Conservation (phyloP, 148 eudicot genomes). For the Camellia sinensis region DNA sequence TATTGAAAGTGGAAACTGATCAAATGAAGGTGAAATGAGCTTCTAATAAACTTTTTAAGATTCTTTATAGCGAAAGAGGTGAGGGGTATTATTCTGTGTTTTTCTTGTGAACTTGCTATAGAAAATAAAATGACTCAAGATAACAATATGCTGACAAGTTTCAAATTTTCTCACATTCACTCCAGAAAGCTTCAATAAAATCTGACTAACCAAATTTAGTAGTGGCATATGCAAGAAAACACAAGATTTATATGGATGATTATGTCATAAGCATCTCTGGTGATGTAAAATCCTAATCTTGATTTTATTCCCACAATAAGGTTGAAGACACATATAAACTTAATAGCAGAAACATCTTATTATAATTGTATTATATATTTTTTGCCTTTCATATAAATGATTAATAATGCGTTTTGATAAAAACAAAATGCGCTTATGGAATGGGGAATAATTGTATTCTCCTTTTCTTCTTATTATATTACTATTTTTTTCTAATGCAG, state of each 20-base stretch:
- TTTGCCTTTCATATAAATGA: no score
- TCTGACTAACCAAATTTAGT: background rate
- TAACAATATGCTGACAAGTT: background rate
- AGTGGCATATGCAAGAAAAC: background rate
- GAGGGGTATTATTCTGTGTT: background rate
- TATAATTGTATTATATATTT: no score
- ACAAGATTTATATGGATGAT: no score
- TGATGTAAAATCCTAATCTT: no score
- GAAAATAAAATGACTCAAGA: background rate
- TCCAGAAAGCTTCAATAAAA: background rate
- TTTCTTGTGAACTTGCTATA: background rate
- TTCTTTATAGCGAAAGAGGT: background rate
- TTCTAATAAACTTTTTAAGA: background rate
- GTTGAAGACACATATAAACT: no score
- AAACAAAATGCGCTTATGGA: no score
- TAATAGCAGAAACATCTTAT: no score
- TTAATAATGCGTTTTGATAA: no score
- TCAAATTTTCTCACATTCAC: background rate
- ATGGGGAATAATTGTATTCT: no score
- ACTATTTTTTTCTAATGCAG: no score
- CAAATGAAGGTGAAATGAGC: background rate
- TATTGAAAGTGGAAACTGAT: conserved; percentile 24
- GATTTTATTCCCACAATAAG: no score
- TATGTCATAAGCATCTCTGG: background rate
- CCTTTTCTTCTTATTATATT: no score